These are phyloP conservation scores for Coniochaeta sp. DNA, from an alignment of 2,329 filamentous ascomycete genomes.

Conservation along the genomic window DNA sequence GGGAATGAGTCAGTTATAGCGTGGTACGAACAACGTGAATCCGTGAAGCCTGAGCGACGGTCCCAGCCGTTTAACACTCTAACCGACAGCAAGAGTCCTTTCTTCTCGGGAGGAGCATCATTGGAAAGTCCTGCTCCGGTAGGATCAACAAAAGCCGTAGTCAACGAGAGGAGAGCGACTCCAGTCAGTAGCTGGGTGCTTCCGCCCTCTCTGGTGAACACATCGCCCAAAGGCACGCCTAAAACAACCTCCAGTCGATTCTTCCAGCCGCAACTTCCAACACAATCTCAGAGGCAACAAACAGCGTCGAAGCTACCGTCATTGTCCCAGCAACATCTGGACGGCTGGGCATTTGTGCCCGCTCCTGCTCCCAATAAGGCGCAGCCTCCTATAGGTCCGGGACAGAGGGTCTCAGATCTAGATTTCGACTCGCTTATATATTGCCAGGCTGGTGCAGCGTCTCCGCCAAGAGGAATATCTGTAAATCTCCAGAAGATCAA, in stretches of 20 bases:
- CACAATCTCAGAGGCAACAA: background rate
- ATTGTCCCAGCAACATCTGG: background rate
- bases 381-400: background rate
- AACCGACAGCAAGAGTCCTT: background rate
- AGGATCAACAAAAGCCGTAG: background rate
- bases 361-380: background rate
- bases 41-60: background rate
- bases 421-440: constrained; percentile 19
- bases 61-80: background rate
- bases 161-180: background rate
- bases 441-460: constrained; percentile 13
- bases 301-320: background rate
- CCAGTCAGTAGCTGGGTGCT: background rate
- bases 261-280: background rate
- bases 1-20: background rate
- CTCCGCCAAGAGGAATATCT: constrained; percentile 10
- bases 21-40: background rate
- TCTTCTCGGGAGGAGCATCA: background rate
- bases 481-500: constrained; percentile 4
- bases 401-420: background rate
- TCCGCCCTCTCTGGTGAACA: background rate
- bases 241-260: background rate
- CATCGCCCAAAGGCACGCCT: background rate
- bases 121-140: background rate
- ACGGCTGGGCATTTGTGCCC: background rate